Base-by-base conservation (phyloP, 164 flowering plant genomes). In the Aristolochia californica region DNA sequence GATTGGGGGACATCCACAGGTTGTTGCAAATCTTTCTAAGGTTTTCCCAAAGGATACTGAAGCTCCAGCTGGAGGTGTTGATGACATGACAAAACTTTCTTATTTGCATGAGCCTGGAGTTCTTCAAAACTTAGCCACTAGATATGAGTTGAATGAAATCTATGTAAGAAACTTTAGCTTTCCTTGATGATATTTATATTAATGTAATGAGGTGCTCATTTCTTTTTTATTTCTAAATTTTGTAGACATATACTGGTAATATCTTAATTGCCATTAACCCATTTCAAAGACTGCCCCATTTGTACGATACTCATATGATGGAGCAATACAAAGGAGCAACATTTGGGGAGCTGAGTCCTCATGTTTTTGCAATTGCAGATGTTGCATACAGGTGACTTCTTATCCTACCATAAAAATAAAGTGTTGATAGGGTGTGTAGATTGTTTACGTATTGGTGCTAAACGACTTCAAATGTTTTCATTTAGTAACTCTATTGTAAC, bases 31-130 rank as follows among this genome's bases (percentile, higher is more conserved):
- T 66, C 68, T 88, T 22, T 78, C 97, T 14, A 88, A 82, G 59
- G 78, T 90, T 51, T 84, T 79, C 62, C 97, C 99, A 13, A 82
- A 90, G 67, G 99, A 94, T 65, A 86, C 93, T 44, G 99, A 94
- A 70, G 95, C 96, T 54, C 84, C 97, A 50, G 89, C 97, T 55
- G 99, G 87, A 60, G 99, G 99, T 59, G 97, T 90, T 25, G 99
- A 93, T 84, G 99, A 94, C 80, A 88, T 94, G 99, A 94, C 97
- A 66, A 90, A 90, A 72, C 90, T 90, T 62, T 88, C 99, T 22
- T 94, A 94, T 74, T 83, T 94, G 77, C 99, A 94, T 72, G 99
- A 94, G 68, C 99, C 99, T 45, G 99, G 99, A 55, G 99, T 94
- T 66, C 64, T 94, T 65, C 80, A 84, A 61, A 94, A 94, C 64